These are phyloP conservation scores for Suillus subalutaceus DNA, from an alignment of 768 basidiomycete genomes.

Conservation along the genomic window DNA sequence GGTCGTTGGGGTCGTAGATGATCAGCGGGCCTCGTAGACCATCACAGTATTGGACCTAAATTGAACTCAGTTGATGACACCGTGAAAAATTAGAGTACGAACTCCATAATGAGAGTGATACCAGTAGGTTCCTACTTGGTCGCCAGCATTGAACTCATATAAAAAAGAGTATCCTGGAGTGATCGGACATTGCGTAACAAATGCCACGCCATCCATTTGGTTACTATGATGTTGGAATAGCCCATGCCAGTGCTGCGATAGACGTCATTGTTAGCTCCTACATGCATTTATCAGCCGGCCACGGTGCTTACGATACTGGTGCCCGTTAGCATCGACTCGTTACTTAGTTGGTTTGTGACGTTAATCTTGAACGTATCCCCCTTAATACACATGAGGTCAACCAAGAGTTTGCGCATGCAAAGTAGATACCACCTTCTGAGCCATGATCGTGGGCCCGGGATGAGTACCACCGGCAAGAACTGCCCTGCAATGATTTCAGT, in stretches of 20 bases:
- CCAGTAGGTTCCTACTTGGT: background rate
- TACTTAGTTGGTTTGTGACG: background rate
- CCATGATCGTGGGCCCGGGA: background rate
- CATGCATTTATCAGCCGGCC: too few relatives aligned
- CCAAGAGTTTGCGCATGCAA: background rate
- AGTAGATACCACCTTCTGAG: background rate
- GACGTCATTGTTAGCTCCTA: too few relatives aligned
- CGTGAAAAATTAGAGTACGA: background rate
- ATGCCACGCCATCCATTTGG: background rate
- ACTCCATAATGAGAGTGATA: conserved; percentile 2
- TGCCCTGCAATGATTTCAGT: background rate
- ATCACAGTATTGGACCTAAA: conserved; percentile 52
- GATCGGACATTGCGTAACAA: background rate
- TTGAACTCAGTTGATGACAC: background rate
- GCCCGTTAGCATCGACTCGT: background rate
- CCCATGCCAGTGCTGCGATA: too few relatives aligned
- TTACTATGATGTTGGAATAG: background rate
- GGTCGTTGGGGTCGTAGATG: conserved; percentile 40
- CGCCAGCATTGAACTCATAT: background rate
- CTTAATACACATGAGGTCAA: background rate
- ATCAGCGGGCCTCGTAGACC: conserved; percentile 54
- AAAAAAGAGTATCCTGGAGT: background rate
- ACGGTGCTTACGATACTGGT: background rate
- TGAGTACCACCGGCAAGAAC: background rate
- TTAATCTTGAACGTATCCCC: background rate